A percentile compares a stretch with the other conserved stretches of the same genome.
Conservation (phyloP, 2,329 filamentous ascomycete species). For the Phaeosphaeria sp. region DNA sequence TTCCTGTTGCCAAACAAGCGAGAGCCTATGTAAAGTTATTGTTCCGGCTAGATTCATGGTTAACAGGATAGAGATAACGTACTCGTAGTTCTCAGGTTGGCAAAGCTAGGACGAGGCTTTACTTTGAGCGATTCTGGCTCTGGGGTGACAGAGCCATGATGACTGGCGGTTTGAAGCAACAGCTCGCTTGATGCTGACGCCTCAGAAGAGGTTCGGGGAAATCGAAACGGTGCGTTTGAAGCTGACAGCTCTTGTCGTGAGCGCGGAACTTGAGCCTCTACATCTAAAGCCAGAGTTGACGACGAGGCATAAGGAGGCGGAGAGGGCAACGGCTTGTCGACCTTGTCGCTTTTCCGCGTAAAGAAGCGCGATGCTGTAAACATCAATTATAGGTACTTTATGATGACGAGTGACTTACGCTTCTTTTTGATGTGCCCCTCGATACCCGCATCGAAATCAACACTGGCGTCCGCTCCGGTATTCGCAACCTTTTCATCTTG, state of each 20-base stretch:
- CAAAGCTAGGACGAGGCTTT: slow-evolving; percentile 19
- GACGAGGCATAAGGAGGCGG: slow-evolving; percentile 4
- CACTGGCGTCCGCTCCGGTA: not conserved
- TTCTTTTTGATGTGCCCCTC: slow-evolving; percentile 14
- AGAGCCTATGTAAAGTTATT: slow-evolving; percentile 12
- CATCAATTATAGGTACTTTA: not conserved
- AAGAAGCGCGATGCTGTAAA: slow-evolving; percentile 21
- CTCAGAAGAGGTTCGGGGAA: not conserved
- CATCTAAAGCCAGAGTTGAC: not conserved
- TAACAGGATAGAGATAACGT: not conserved
- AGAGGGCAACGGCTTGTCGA: slow-evolving; percentile 10
- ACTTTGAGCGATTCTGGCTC: slow-evolving; percentile 4
- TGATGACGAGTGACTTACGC: slow-evolving; percentile 9
- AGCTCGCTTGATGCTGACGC: not conserved
- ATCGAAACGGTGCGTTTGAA: not conserved
- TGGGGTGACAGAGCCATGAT: not conserved
- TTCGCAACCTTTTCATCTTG: slow-evolving; percentile 24
- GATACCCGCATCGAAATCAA: slow-evolving; percentile 24
- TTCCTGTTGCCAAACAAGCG: slow-evolving; percentile 18
- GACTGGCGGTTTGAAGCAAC: not conserved
- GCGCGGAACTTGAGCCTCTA: not conserved
- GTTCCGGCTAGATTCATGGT: no score
- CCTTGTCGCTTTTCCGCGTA: slow-evolving; percentile 8
- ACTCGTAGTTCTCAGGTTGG: slow-evolving; percentile 20
- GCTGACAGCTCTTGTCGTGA: not conserved